Base-by-base conservation (phyloP, 73 alveolate genomes). In the Diophrys appendiculata region DNA sequence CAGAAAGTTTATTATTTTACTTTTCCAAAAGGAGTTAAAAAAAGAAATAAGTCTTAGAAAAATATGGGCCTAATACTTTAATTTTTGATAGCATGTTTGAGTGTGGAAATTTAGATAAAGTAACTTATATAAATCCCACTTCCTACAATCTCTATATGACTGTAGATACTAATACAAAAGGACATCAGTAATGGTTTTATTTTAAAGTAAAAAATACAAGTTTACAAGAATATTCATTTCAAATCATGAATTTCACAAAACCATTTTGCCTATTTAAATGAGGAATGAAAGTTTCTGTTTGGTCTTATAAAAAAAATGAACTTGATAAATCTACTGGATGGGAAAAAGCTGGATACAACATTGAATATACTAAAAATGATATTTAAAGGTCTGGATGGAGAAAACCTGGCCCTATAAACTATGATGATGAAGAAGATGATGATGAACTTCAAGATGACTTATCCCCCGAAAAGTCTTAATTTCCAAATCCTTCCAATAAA, bases 171-270 rank as follows among this genome's bases (percentile, higher is more conserved):
- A 96, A 96, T 86, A 88, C 99, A 30, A 89, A 90, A 35, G 99
- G 99, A 0, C 95, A 95, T 79, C 77, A 96, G 23, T 92, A 91
- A 72, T 96, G 99, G 99, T 96, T 95, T 88, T 93, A 93, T 87
- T 96, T 93, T 68, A 85, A 94, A 75, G 93, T 95, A 54, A 76
- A 89, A 52, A 91, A 93, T 81, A 90, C 86, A 0, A 86, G 88
- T 25, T 77, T 78, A 54, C 70, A 81, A 78, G 87, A 54, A 29
- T 84, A 90, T 75, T 80, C 81, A 68, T 88, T 96, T 70, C 90
- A 90, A 55, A 87, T 93, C 3, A 72, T 84, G 52, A 96, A 93
- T 73, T 93, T 93, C 71, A 82, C 88, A 29, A 90, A 90, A 77
- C 68, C 84, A 24, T 73, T 84, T 29, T 54, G 76, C 54, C 86